phyloP scores from a whole-genome alignment of 2,329 filamentous ascomycete species.

The Hirsutella thompsonii region DNA sequence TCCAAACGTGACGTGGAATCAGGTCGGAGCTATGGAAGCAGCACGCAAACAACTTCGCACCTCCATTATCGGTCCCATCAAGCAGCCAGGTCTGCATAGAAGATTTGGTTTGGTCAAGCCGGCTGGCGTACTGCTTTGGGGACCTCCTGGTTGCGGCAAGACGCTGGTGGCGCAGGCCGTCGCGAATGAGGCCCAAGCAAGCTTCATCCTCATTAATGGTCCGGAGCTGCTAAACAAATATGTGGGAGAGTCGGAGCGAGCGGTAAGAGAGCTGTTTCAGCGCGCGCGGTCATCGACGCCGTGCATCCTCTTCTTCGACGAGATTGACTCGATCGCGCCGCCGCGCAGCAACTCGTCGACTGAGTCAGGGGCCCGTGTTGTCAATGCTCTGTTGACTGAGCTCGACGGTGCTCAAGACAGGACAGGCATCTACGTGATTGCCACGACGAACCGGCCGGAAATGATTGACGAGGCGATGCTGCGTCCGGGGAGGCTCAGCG shows the following conservation, averaged over 20 bases:
- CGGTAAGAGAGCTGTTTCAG: constrained; percentile 82
- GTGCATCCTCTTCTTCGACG: constrained; percentile 96
- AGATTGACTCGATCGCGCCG: constrained; percentile 85
- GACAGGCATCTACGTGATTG: constrained; percentile 84
- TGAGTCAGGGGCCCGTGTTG: constrained; percentile 77
- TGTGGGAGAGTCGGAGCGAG: constrained; percentile 89
- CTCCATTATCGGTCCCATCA: constrained; percentile 84
- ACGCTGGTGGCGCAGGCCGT: constrained; percentile 93
- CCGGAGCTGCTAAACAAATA: constrained; percentile 96
- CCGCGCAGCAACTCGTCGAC: constrained; percentile 65
- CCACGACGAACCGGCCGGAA: constrained; percentile 87
- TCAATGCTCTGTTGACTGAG: constrained; percentile 90
- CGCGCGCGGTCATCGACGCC: constrained; percentile 77
- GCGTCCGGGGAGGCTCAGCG: constrained; percentile 78
- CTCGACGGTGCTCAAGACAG: constrained; percentile 75
- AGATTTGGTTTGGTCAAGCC: constrained; percentile 68
- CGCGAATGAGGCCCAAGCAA: constrained; percentile 87
- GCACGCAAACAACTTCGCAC: constrained; percentile 71
- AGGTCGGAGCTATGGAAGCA: constrained; percentile 74
- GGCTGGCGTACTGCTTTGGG: constrained; percentile 87
- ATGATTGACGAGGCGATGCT: constrained; percentile 96
- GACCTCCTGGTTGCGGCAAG: constrained; percentile 92
- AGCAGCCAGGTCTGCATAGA: constrained; percentile 63
- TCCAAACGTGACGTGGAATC: constrained; percentile 82
- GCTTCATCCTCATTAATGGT: constrained; percentile 96